Conservation (phyloP, 164 flowering plant genomes). For the Vitis vinifera region DNA sequence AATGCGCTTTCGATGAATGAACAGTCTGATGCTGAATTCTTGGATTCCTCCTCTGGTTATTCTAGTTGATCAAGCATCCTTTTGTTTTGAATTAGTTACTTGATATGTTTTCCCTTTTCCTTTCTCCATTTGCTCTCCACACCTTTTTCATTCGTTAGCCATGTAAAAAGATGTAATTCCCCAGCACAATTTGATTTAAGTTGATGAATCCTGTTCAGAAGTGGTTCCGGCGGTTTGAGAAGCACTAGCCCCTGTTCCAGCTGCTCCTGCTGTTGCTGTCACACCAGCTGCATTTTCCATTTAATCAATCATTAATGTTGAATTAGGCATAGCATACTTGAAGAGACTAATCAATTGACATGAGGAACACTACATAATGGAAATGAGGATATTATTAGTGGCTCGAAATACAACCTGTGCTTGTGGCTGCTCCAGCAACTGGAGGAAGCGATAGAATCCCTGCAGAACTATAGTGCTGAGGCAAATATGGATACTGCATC, state of each 20-base stretch:
- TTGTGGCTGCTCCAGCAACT: conserved; percentile 15
- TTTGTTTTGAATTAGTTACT: conserved; percentile 7
- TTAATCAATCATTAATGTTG: neutral
- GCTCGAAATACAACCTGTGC: conserved; percentile 12
- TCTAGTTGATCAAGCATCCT: conserved; percentile 3
- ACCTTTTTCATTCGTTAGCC: conserved; percentile 22
- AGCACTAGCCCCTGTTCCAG: conserved; percentile 27
- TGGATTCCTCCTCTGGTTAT: conserved; percentile 15
- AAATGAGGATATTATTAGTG: neutral
- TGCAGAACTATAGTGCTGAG: conserved; percentile 37
- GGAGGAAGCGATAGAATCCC: conserved; percentile 60
- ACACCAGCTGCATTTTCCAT: conserved; percentile 26
- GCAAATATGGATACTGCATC: conserved; percentile 50
- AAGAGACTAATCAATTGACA: neutral
- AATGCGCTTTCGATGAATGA: conserved; percentile 14
- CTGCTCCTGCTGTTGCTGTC: conserved; percentile 19
- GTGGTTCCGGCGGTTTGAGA: conserved; percentile 29
- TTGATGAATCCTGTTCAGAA: conserved; percentile 43
- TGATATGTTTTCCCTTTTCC: neutral
- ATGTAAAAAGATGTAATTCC: conserved; percentile 11
- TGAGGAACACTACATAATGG: neutral
- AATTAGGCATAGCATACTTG: neutral
- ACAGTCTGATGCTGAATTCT: conserved; percentile 7
- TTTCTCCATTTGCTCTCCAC: neutral
- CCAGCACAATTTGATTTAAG: conserved; percentile 12